Evolutionary conservation across 805 yeast species (phyloP).

Genomic region (Deakozyma indianensis): DNA sequence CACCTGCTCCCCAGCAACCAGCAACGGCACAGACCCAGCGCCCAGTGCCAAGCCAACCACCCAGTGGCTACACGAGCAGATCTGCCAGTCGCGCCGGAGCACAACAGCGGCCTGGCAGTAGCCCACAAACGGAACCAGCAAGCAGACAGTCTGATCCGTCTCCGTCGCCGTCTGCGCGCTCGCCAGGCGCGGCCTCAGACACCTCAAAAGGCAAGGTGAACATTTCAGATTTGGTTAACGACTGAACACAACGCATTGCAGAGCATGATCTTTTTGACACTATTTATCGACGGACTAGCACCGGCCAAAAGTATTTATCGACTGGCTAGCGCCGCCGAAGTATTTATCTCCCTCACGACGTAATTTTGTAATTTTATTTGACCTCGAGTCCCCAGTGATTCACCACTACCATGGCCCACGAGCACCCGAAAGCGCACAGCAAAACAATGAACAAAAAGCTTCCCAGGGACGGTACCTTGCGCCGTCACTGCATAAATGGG

Average conservation of each 20-base stretch:
- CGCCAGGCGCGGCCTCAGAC: not conserved
- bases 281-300: too few relatives aligned
- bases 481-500: not conserved
- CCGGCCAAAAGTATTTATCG: too few relatives aligned
- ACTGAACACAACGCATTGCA: too few relatives aligned
- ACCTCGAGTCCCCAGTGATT: too few relatives aligned
- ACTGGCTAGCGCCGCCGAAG: too few relatives aligned
- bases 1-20: not conserved
- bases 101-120: not conserved
- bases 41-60: not conserved
- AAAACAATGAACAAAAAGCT: too few relatives aligned
- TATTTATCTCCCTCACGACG: not conserved
- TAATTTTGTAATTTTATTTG: constrained; percentile 1
- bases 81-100: too few relatives aligned
- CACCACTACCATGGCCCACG: too few relatives aligned
- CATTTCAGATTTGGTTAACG: not conserved
- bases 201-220: not conserved
- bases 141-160: not conserved
- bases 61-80: not conserved
- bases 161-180: not conserved
- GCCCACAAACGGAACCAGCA: not conserved
- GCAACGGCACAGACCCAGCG: not conserved
- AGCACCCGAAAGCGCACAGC: too few relatives aligned
- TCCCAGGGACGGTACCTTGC: not conserved
- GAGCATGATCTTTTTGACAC: too few relatives aligned